Percentiles rank a stretch among this genome's conserved stretches.
Evolutionary conservation across 1,284 basidiomycete species (phyloP).

Genomic region (Cryptococcus amylolentus): DNA sequence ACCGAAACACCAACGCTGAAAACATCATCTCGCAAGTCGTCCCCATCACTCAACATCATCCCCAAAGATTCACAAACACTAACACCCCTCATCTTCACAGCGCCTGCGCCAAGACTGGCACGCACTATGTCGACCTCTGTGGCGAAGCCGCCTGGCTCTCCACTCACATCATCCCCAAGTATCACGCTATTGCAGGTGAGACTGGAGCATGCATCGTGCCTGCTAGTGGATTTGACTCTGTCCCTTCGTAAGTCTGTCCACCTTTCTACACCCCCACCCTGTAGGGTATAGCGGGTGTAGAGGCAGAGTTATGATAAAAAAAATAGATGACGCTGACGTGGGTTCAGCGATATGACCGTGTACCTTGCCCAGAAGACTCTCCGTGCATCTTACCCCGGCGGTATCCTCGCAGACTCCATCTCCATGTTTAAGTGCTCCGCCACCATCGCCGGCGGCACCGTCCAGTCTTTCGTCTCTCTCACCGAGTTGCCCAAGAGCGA

Average conservation of each 20-base stretch:
- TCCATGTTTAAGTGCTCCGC: slow-evolving; percentile 57
- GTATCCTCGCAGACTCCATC: slow-evolving; percentile 49
- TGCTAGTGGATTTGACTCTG: slow-evolving; percentile 66
- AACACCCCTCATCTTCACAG: slow-evolving; percentile 33
- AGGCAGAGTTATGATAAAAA: background rate
- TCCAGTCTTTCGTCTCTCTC: slow-evolving; percentile 56
- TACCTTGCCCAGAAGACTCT: slow-evolving; percentile 57
- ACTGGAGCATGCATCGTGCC: slow-evolving; percentile 67
- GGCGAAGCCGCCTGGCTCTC: slow-evolving; percentile 58
- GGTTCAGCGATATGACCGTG: slow-evolving; percentile 56
- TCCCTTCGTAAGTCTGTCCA: slow-evolving; percentile 56
- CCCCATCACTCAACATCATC: no score
- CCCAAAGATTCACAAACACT: background rate
- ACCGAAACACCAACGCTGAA: slow-evolving; percentile 33
- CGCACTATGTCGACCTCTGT: slow-evolving; percentile 64
- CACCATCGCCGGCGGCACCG: slow-evolving; percentile 66
- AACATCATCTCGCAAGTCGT: slow-evolving; percentile 27
- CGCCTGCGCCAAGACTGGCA: slow-evolving; percentile 56
- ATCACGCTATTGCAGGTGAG: slow-evolving; percentile 63
- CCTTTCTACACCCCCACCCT: background rate
- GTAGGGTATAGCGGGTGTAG: no score
- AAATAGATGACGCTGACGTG: background rate
- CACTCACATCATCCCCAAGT: slow-evolving; percentile 57
- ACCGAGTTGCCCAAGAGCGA: slow-evolving; percentile 53
- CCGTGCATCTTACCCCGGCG: slow-evolving; percentile 49